Conservation (phyloP, 192 early-diverging fungal species). For the Coemansia sp. region DNA sequence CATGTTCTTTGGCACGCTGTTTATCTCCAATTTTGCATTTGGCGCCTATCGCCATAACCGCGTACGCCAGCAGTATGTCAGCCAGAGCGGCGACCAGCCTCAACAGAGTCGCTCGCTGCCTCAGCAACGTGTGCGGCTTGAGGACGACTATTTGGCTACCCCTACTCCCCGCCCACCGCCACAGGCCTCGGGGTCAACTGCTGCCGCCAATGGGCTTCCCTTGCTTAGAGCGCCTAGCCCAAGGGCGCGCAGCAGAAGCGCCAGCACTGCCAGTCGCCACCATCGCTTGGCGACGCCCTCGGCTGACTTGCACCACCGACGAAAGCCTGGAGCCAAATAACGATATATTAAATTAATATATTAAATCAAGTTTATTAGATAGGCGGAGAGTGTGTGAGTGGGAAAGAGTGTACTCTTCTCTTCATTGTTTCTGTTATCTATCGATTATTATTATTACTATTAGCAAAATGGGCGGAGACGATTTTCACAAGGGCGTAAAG, state of each 20-base stretch:
- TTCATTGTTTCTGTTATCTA: neutral
- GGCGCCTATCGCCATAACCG: constrained; percentile 50
- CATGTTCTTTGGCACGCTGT: constrained; percentile 52
- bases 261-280: neutral
- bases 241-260: constrained; percentile 5
- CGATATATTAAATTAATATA: neutral
- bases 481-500: constrained; percentile 78
- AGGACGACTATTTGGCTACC: constrained; percentile 19
- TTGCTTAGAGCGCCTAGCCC: neutral
- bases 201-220: neutral
- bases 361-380: neutral
- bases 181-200: neutral
- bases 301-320: neutral
- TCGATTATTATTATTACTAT: neutral
- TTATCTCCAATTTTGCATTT: constrained; percentile 57
- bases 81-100: constrained; percentile 14
- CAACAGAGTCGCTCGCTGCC: neutral
- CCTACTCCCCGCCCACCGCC: constrained; percentile 13
- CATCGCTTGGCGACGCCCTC: neutral
- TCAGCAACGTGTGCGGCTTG: neutral
- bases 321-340: neutral
- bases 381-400: neutral
- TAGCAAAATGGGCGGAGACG: constrained; percentile 50
- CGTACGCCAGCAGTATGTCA: constrained; percentile 38
- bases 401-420: neutral